Evolutionary conservation across 331 rosid genomes (phyloP).

Genomic region (Malus hybrid): DNA sequence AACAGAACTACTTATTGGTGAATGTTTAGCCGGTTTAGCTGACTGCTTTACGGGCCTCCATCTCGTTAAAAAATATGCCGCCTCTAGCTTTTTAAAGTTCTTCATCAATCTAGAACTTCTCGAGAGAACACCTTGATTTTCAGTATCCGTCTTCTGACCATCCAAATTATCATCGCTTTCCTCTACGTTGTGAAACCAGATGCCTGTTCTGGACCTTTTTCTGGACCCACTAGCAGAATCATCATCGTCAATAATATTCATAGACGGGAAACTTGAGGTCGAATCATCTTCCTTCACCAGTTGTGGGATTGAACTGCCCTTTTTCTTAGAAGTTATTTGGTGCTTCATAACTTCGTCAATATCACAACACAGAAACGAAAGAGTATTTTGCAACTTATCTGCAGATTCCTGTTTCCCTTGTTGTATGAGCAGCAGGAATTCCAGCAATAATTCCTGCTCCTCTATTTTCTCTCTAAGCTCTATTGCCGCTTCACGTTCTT

Average conservation of each 20-base stretch:
- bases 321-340: constrained; percentile 51
- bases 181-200: constrained; percentile 29
- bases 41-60: constrained; percentile 47
- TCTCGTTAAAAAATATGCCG: constrained; percentile 76
- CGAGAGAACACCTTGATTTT: constrained; percentile 38
- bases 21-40: constrained; percentile 45
- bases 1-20: constrained; percentile 48
- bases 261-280: constrained; percentile 51
- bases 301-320: constrained; percentile 34
- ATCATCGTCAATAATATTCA: constrained; percentile 40
- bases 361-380: constrained; percentile 76
- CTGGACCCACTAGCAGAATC: constrained; percentile 62
- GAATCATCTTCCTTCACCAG: constrained; percentile 37
- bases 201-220: constrained; percentile 64
- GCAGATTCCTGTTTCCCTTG: constrained; percentile 73
- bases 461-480: constrained; percentile 72
- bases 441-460: constrained; percentile 80
- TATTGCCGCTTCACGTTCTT: constrained; percentile 82
- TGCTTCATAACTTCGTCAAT: constrained; percentile 76
- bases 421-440: constrained; percentile 70
- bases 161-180: constrained; percentile 56
- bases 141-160: constrained; percentile 29
- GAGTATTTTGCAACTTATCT: constrained; percentile 73
- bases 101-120: constrained; percentile 70
- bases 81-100: constrained; percentile 86